These are phyloP conservation scores for Malus fusca DNA, from an alignment of 306 rosid species.

Conservation along the genomic window DNA sequence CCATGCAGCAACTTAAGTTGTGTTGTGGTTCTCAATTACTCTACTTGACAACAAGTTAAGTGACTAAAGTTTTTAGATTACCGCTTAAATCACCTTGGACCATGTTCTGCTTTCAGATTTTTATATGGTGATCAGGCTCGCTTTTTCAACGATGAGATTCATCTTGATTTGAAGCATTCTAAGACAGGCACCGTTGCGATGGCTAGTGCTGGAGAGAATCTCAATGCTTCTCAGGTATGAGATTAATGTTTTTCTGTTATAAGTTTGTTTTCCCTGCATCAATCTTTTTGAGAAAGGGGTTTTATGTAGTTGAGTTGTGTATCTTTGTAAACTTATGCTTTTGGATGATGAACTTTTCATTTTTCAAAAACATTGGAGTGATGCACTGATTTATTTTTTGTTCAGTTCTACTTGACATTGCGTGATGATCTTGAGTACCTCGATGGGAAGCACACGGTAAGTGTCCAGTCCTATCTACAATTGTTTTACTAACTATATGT, in stretches of 20 bases:
- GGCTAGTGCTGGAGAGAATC: conserved; percentile 97
- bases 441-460: conserved; percentile 85
- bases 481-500: not conserved
- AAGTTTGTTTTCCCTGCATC: not conserved
- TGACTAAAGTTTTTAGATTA: too few relatives aligned
- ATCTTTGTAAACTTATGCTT: not conserved
- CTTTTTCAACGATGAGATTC: conserved; percentile 78
- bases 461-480: conserved; percentile 20
- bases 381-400: conserved; percentile 8
- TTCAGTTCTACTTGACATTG: conserved; percentile 79
- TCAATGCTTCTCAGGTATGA: conserved; percentile 92
- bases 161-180: conserved; percentile 83
- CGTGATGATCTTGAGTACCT: conserved; percentile 95
- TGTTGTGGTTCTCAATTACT: too few relatives aligned
- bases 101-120: conserved; percentile 39
- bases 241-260: not conserved
- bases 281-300: not conserved
- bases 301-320: not conserved
- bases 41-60: too few relatives aligned
- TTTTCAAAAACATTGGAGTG: not conserved
- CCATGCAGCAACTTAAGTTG: too few relatives aligned
- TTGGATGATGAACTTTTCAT: not conserved
- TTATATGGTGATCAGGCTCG: conserved; percentile 96
- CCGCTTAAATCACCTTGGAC: not conserved
- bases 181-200: conserved; percentile 83